Conservation (phyloP, 768 basidiomycete species). For the Boletus subparvulus region DNA sequence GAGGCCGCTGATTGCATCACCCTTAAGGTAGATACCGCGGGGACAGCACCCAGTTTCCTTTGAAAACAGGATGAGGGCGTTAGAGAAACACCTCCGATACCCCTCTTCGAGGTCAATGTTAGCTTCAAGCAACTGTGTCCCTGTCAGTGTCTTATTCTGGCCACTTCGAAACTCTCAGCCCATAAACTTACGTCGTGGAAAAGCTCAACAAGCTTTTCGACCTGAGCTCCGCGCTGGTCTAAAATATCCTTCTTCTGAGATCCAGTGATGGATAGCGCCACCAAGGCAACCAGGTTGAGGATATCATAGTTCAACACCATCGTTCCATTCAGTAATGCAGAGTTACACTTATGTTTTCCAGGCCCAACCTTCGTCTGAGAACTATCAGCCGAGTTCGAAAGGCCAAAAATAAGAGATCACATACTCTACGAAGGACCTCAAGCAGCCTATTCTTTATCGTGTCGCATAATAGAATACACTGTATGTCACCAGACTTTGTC, state of each 20-base stretch:
- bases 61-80: slow-evolving; percentile 21
- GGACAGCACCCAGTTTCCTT: slow-evolving; percentile 22
- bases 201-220: slow-evolving; percentile 19
- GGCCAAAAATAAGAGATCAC: neutral
- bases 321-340: slow-evolving; percentile 15
- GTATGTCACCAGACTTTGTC: neutral
- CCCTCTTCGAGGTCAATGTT: slow-evolving; percentile 13
- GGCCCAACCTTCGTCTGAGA: slow-evolving; percentile 7
- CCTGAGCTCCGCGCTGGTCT: neutral
- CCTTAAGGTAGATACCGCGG: slow-evolving; percentile 7
- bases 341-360: slow-evolving; percentile 26
- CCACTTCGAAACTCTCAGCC: neutral
- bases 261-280: slow-evolving; percentile 12
- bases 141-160: slow-evolving; percentile 2
- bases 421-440: slow-evolving; percentile 17
- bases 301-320: slow-evolving; percentile 20
- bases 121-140: slow-evolving; percentile 22
- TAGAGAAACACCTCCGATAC: slow-evolving; percentile 18
- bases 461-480: slow-evolving; percentile 15
- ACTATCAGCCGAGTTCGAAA: slow-evolving; percentile 8
- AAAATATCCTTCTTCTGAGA: slow-evolving; percentile 1
- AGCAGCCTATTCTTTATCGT: slow-evolving; percentile 12
- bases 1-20: slow-evolving; percentile 9
- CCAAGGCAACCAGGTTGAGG: slow-evolving; percentile 19
- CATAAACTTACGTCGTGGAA: slow-evolving; percentile 24